Evolutionary conservation across 1,139 yeast species (phyloP).

Genomic region (Candida neerlandica): DNA sequence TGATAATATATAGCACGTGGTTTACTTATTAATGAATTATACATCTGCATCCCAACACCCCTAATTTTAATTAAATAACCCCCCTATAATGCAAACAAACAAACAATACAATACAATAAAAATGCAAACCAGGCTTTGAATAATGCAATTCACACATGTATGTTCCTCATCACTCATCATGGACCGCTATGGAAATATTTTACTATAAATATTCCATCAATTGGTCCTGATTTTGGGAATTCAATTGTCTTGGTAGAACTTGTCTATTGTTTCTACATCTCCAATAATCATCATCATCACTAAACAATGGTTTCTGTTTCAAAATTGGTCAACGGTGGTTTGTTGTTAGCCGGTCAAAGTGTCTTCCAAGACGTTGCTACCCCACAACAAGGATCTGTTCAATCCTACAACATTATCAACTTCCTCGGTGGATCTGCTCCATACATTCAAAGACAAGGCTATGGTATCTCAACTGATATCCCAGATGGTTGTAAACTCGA

Average conservation of each 20-base stretch:
- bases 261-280: neutral
- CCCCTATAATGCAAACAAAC: neutral
- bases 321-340: conserved; percentile 32
- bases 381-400: conserved; percentile 40
- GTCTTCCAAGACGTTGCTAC: conserved; percentile 35
- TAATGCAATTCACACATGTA: neutral
- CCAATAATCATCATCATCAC: neutral
- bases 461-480: conserved; percentile 45
- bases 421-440: conserved; percentile 54
- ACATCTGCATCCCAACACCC: neutral
- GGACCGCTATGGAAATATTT: neutral
- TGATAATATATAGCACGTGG: neutral
- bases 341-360: conserved; percentile 30
- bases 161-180: neutral
- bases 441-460: conserved; percentile 46
- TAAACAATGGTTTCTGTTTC: conserved; percentile 34
- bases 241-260: neutral
- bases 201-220: neutral
- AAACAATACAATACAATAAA: neutral
- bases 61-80: neutral
- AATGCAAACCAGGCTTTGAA: neutral
- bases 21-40: too few relatives aligned
- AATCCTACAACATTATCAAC: conserved; percentile 43
- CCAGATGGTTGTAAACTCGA: conserved; percentile 59
- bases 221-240: neutral